Evolutionary conservation across 331 rosid species (phyloP).

Genomic region (Quercus tomentella): DNA sequence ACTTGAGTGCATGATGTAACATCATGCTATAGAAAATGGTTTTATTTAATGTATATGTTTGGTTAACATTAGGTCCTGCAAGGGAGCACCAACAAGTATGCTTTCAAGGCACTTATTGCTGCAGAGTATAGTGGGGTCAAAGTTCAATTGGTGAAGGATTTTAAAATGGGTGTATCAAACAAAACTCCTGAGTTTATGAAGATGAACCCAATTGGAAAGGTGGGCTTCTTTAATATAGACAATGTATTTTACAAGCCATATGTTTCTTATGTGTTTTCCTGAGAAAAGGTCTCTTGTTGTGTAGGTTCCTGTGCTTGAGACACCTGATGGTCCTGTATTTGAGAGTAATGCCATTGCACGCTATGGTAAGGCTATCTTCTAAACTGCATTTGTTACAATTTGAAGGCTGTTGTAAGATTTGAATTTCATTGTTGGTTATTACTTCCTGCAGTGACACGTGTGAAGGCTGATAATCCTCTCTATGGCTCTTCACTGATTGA

Average conservation of each 20-base stretch:
- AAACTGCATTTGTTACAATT: not conserved
- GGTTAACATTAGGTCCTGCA: constrained; percentile 53
- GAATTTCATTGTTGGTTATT: not conserved
- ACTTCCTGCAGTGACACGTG: constrained; percentile 55
- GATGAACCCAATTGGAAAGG: constrained; percentile 91
- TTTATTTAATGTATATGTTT: not conserved
- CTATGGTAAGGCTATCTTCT: constrained; percentile 37
- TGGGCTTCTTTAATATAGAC: not conserved
- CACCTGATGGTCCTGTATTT: constrained; percentile 69
- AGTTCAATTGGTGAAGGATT: constrained; percentile 40
- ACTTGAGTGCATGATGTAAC: not conserved
- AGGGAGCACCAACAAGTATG: constrained; percentile 51
- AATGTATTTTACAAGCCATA: not conserved
- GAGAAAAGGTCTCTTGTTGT: not conserved
- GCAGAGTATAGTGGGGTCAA: constrained; percentile 62
- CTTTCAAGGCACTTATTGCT: constrained; percentile 47
- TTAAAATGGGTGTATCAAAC: constrained; percentile 75
- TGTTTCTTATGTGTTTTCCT: not conserved
- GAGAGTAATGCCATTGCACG: constrained; percentile 96
- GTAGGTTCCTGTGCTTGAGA: constrained; percentile 70
- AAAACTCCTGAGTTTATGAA: constrained; percentile 64
- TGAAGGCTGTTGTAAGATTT: not conserved
- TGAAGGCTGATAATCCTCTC: constrained; percentile 40
- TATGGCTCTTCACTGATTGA: constrained; percentile 67
- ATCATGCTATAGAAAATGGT: not conserved